phyloP scores from a whole-genome alignment of 208 protist genomes.

The Chromosphaera perkinsii region DNA sequence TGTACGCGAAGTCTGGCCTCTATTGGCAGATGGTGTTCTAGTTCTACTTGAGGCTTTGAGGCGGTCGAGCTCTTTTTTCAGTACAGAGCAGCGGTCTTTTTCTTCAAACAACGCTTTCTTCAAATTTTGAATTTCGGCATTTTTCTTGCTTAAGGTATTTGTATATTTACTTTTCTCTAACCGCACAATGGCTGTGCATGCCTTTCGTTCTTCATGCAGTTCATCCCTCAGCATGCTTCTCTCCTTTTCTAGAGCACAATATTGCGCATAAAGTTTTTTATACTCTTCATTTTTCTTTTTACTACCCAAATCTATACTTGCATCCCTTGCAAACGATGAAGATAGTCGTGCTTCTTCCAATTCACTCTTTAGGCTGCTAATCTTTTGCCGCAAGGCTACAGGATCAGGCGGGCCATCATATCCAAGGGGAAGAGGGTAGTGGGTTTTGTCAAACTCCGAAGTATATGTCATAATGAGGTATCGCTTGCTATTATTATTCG shows the following conservation, averaged over 20 bases:
- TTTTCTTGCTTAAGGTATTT: background rate
- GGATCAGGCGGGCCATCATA: background rate
- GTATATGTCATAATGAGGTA: background rate
- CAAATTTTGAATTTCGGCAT: no score
- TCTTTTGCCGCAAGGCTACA: background rate
- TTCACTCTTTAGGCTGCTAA: no score
- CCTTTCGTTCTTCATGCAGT: background rate
- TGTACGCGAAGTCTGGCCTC: no score
- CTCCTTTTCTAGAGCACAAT: background rate
- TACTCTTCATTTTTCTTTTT: no score
- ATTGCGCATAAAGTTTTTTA: background rate
- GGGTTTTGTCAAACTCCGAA: background rate
- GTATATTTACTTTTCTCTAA: background rate
- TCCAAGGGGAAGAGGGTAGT: slow-evolving; percentile 6
- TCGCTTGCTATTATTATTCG: background rate
- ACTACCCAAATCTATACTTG: no score
- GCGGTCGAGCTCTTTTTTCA: background rate
- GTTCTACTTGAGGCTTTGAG: background rate
- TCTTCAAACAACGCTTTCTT: no score
- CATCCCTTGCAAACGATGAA: background rate
- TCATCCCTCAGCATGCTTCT: background rate
- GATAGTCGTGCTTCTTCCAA: no score
- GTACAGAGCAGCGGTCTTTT: no score
- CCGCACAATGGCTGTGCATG: background rate
- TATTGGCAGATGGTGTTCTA: background rate